Evolutionary conservation across 164 flowering plant species (phyloP).

Genomic region (Vitis labrusca): DNA sequence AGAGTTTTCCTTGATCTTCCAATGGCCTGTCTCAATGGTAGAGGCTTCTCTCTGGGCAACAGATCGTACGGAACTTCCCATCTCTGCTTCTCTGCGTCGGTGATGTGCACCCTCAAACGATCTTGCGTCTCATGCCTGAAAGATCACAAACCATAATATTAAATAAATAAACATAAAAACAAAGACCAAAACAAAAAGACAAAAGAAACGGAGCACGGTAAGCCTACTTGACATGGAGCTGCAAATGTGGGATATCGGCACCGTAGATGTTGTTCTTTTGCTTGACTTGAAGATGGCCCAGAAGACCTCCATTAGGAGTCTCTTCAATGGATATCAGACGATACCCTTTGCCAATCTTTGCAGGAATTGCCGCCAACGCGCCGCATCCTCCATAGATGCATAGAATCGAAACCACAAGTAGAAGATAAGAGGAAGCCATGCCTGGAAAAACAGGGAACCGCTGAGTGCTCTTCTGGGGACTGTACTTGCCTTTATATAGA

Average conservation of each 20-base stretch:
- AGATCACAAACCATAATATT: background rate
- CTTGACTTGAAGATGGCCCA: conserved; percentile 75
- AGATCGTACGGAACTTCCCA: conserved; percentile 88
- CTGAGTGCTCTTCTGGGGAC: too few species aligned
- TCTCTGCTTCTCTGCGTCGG: conserved; percentile 64
- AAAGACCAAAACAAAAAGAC: too few species aligned
- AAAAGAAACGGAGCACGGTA: background rate
- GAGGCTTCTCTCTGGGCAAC: conserved; percentile 70
- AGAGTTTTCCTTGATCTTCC: conserved; percentile 33
- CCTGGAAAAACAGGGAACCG: too few species aligned
- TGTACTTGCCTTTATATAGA: too few species aligned
- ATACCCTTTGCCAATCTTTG: conserved; percentile 80
- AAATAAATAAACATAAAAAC: background rate
- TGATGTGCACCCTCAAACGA: conserved; percentile 79
- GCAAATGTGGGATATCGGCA: conserved; percentile 73
- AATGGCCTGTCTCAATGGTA: conserved; percentile 35
- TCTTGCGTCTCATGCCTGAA: conserved; percentile 83
- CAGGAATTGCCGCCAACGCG: conserved; percentile 21
- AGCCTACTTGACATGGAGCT: conserved; percentile 80
- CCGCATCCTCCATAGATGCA: conserved; percentile 6
- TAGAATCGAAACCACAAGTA: conserved; percentile 19
- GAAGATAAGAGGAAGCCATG: background rate
- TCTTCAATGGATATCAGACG: conserved; percentile 69
- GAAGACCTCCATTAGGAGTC: conserved; percentile 69
- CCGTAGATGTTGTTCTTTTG: conserved; percentile 68